Conservation (phyloP, 2,329 filamentous ascomycete genomes). For the Cadophora sp. region DNA sequence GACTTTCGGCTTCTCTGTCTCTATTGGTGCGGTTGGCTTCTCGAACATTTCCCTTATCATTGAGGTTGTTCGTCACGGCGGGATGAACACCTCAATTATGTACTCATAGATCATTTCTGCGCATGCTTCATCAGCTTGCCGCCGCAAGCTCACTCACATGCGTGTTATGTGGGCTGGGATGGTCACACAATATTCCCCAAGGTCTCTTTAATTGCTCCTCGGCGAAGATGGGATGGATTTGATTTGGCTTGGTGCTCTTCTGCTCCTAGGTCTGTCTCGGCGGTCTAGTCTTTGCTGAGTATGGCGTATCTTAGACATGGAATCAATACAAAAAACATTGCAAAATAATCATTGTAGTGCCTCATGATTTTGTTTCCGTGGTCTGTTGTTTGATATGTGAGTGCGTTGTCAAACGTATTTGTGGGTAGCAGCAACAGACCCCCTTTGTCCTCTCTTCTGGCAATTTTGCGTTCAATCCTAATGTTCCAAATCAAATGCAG, state of each 20-base stretch:
- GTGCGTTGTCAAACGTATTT: neutral
- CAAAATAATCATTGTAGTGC: conserved; percentile 31
- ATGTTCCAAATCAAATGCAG: neutral
- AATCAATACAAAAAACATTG: conserved; percentile 41
- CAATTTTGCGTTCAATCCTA: neutral
- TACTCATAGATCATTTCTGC: conserved; percentile 42
- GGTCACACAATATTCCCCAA: conserved; percentile 29
- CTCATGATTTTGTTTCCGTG: neutral
- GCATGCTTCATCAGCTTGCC: conserved; percentile 32
- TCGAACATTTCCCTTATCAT: conserved; percentile 34
- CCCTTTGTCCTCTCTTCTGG: neutral
- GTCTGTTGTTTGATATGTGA: neutral
- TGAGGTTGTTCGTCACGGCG: conserved; percentile 21
- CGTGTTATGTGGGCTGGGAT: conserved; percentile 20
- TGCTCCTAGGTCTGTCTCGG: conserved; percentile 23
- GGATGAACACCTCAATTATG: conserved; percentile 37
- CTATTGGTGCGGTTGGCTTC: conserved; percentile 29
- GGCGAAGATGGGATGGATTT: conserved; percentile 29
- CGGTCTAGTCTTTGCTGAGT: conserved; percentile 24
- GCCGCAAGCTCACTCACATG: conserved; percentile 26
- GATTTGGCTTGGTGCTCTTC: conserved; percentile 22
- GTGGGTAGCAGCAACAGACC: neutral
- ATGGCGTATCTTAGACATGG: conserved; percentile 27
- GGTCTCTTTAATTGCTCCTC: conserved; percentile 29
- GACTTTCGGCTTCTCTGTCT: conserved; percentile 33